These are phyloP conservation scores for Salvia hispanica DNA, from an alignment of 257 asterid genomes.

Conservation along the genomic window DNA sequence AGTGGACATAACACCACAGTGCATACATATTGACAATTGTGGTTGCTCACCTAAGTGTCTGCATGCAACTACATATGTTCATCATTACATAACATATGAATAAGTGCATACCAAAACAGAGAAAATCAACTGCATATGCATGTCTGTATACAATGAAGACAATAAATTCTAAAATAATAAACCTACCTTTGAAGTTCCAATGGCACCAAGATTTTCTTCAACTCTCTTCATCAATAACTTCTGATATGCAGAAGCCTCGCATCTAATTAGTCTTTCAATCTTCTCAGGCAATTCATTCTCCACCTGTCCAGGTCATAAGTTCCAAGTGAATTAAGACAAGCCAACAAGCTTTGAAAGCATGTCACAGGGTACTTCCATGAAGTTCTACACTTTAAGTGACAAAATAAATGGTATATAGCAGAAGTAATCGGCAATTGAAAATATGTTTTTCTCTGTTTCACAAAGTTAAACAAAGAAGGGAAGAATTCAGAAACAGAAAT, in stretches of 20 bases:
- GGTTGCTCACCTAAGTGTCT: background rate
- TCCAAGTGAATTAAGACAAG: conserved; percentile 23
- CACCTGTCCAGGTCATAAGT: conserved; percentile 59
- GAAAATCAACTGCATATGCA: conserved; percentile 5
- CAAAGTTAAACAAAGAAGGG: background rate
- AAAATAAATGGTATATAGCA: conserved; percentile 21
- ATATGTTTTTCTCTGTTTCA: background rate
- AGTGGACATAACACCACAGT: background rate
- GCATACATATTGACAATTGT: background rate
- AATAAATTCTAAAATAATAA: conserved; percentile 8
- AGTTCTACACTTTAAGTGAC: conserved; percentile 20
- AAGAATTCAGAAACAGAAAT: background rate
- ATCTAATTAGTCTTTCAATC: conserved; percentile 93
- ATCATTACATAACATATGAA: conserved; percentile 16
- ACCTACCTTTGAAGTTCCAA: conserved; percentile 86
- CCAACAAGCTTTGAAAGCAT: conserved; percentile 30
- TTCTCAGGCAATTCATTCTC: conserved; percentile 92
- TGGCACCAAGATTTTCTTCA: conserved; percentile 96
- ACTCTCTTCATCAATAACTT: conserved; percentile 96
- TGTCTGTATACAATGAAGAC: conserved; percentile 14
- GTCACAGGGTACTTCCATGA: conserved; percentile 9
- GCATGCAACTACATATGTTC: background rate
- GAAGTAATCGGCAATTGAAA: conserved; percentile 17
- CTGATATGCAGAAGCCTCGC: conserved; percentile 97
- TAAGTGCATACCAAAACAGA: conserved; percentile 15